A percentile compares a stretch with the other conserved stretches of the same genome.
Evolutionary conservation across 2,329 filamentous ascomycete species (phyloP).

Genomic region (Apiospora marii): DNA sequence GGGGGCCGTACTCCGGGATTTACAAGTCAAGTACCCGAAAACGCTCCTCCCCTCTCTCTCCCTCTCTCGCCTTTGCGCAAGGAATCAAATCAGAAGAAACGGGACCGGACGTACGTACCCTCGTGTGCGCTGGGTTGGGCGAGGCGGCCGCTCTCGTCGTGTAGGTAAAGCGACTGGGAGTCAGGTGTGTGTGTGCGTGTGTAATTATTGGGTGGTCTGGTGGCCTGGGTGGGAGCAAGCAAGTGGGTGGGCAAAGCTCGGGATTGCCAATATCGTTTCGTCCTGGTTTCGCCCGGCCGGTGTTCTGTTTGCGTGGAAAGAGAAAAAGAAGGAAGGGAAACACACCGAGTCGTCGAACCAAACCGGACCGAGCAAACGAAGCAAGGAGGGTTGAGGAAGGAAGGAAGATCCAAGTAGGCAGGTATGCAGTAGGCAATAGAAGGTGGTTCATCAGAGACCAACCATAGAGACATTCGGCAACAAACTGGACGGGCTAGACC

Average conservation of each 20-base stretch:
- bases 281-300: not conserved
- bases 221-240: slow-evolving; percentile 1
- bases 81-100: slow-evolving; percentile 13
- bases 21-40: not conserved
- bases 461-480: slow-evolving; percentile 1
- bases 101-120: slow-evolving; percentile 8
- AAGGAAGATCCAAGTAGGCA: slow-evolving; percentile 10
- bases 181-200: not conserved
- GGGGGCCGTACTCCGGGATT: not conserved
- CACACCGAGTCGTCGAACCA: slow-evolving; percentile 16
- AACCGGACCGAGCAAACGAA: slow-evolving; percentile 9
- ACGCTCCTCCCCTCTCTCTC: not conserved
- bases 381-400: slow-evolving; percentile 4
- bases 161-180: not conserved
- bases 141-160: not conserved
- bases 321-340: not conserved
- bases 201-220: slow-evolving; percentile 4
- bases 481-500: not conserved
- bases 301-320: slow-evolving; percentile 8
- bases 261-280: slow-evolving; percentile 12
- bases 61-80: not conserved
- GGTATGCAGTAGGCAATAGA: not conserved
- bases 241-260: not conserved
- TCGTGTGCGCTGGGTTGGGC: not conserved
- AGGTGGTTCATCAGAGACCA: slow-evolving; percentile 1